Base-by-base conservation (phyloP, 2,329 filamentous ascomycete genomes). In the Colletotrichum spinosum region DNA sequence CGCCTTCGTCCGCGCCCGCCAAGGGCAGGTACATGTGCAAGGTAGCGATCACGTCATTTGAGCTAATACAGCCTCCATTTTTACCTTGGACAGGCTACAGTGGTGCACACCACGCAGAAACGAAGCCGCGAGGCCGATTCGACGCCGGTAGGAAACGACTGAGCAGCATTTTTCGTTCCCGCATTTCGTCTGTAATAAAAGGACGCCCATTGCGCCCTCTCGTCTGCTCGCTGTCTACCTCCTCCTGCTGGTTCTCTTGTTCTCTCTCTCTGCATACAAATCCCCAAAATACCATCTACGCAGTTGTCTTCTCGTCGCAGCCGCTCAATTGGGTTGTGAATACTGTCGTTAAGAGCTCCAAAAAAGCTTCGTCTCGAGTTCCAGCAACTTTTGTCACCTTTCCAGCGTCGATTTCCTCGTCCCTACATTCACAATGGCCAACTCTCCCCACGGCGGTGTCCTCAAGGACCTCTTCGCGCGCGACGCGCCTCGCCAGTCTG, bases 391-490 rank as follows among this genome's bases (percentile, higher is more conserved):
- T 49, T 46, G 34, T 33, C 45, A 11, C 4, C 46, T 49, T 13
- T 38, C 48, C 3, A 35, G n/a, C n/a, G 15, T 60, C 39, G 39
- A 55, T 6, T 25, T 25, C 25, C 25, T 25, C 25, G 25, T 25
- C 25, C 25, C 25, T 25, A 25, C 25, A 25, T 4, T 70, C 74
- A 84, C 70, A 70, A 90, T 90, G 88, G 88, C 88, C 75, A 90
- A 90, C 80, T 74, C 88, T 79, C 92, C 92, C 71, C 92, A 96
- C 77, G 95, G 95, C 83, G 96, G 96, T 77, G 86, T 95, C 86
- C 92, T 99, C 76, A 98, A 98, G 91, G 96, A 99, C 86, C 89
- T 99, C 78, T 88, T 98, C 73, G 94, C 94, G 71, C 92, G 96
- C 82, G 96, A 99, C 88, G 87, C 90, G 69, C 92, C 92, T 72